Evolutionary conservation across 805 yeast species (phyloP), one percentile per base, ranked within the genome.

Genomic region (Yarrowia osloensis): DNA sequence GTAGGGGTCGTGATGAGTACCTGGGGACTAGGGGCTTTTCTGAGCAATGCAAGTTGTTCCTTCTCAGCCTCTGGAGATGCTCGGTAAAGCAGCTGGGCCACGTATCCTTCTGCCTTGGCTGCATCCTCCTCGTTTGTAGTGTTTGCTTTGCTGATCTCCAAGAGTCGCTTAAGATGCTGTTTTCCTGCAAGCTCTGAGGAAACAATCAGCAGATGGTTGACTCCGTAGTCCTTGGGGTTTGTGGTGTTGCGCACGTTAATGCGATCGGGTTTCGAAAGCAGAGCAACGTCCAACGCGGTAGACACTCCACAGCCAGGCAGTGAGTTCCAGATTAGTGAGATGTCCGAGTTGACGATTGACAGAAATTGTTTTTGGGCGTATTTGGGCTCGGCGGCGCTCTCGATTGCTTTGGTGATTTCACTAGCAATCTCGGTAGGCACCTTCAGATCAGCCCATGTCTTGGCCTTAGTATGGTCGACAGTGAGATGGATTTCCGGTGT

Each of bases 1-100:
- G 59, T 63, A 4, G 67, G 67, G 5, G 67, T 63, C 8, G 67
- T 49, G 9, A 63, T 63, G 24, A 63, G 49, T 1, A 63, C 40
- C 59, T 63, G 57, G 12, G 67, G 67, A 28, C 59, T 40, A 21
- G 57, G 67, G 11, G 31, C 31, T 21, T 37, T 35, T 24, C 59
- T 47, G n/a, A 63, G 40, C 37, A 63, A 19, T 3, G 57, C 49
- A 7, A 63, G 37, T 21, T 63, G 67, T 13, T 24, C 59, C 6
- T 50, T 63, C 9, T 63, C 67, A 3, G 37, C 49, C n/a, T 63
- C 67, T 3, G 61, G 57, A 15, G 67, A 49, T 12, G 49, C 28
- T 47, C 67, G 24, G 21, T 49, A 49, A 1, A 63, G 17, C 1
- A 50, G 37, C 37, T 63, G 67, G 22, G 29, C 57, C 7, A 49